Percentiles rank a stretch among this genome's conserved stretches.
Evolutionary conservation across 2,329 filamentous ascomycete species (phyloP).

Genomic region (Rosellinia necatrix): DNA sequence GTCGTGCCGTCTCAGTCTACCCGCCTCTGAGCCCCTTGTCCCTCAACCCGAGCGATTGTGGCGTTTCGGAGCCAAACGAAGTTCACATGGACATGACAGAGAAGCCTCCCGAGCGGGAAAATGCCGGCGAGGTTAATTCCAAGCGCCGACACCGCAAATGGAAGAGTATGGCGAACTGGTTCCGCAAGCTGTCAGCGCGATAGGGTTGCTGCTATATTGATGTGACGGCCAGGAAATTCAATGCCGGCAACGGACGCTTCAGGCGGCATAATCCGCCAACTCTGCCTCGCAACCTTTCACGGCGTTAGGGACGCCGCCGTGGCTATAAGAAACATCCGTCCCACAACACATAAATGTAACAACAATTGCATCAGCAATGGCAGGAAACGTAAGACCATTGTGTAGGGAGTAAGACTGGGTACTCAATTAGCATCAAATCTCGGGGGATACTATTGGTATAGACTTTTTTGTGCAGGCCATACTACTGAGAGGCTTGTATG

Average conservation of each 20-base stretch:
- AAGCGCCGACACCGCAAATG: slow-evolving; percentile 34
- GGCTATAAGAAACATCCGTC: neutral
- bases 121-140: neutral
- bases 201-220: slow-evolving; percentile 32
- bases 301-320: neutral
- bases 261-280: neutral
- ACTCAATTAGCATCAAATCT: neutral
- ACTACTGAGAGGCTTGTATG: neutral
- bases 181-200: slow-evolving; percentile 40
- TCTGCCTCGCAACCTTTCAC: neutral
- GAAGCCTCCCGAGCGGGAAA: neutral
- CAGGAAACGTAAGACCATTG: slow-evolving; percentile 1
- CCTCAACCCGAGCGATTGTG: slow-evolving; percentile 9
- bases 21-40: slow-evolving; percentile 24
- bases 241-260: neutral
- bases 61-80: neutral
- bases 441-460: slow-evolving; percentile 4
- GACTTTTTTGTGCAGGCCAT: slow-evolving; percentile 7
- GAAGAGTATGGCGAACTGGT: slow-evolving; percentile 41
- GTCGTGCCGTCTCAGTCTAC: slow-evolving; percentile 32
- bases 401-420: slow-evolving; percentile 2
- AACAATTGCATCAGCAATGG: slow-evolving; percentile 3
- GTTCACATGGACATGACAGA: neutral
- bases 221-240: neutral
- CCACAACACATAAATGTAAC: slow-evolving; percentile 15